Percentiles rank a stretch among this genome's conserved stretches.
phyloP scores from a whole-genome alignment of 2,329 filamentous ascomycete genomes.

The Gnomoniopsis smithogilvyi region DNA sequence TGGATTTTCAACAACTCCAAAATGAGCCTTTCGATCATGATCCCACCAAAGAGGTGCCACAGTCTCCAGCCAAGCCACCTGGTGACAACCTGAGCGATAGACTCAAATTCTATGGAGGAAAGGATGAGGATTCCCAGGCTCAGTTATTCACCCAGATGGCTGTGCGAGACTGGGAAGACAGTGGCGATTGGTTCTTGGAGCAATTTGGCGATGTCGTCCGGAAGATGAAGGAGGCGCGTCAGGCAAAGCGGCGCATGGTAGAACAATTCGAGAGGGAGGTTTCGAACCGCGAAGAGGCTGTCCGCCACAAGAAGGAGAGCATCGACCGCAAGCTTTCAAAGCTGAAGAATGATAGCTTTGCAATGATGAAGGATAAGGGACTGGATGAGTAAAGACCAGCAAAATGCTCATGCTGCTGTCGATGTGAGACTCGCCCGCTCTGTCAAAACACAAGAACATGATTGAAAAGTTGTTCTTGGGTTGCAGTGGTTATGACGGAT shows the following conservation, averaged over 20 bases:
- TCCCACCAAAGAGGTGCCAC: conserved; percentile 43
- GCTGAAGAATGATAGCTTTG: conserved; percentile 54
- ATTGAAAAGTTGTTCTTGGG: not conserved
- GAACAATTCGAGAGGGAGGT: conserved; percentile 53
- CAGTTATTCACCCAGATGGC: conserved; percentile 52
- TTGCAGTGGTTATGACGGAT: not conserved
- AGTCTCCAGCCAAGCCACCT: conserved; percentile 29
- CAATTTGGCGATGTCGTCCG: conserved; percentile 50
- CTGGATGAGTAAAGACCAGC: conserved; percentile 20
- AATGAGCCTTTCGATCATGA: conserved; percentile 56
- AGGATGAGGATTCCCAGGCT: conserved; percentile 38
- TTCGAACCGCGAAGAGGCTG: conserved; percentile 50
- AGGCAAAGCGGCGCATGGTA: conserved; percentile 47
- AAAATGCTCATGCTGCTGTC: not conserved
- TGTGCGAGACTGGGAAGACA: conserved; percentile 55
- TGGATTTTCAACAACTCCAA: conserved; percentile 50
- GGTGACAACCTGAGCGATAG: conserved; percentile 44
- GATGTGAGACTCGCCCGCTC: not conserved
- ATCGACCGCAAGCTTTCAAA: conserved; percentile 53
- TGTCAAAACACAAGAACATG: not conserved
- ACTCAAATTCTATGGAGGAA: conserved; percentile 46
- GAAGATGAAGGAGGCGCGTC: conserved; percentile 44
- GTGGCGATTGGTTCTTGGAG: conserved; percentile 58
- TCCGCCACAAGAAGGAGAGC: conserved; percentile 49
- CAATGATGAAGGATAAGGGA: conserved; percentile 48